These are phyloP conservation scores for Galerina sulciceps DNA, from an alignment of 768 basidiomycete genomes.

Conservation along the genomic window DNA sequence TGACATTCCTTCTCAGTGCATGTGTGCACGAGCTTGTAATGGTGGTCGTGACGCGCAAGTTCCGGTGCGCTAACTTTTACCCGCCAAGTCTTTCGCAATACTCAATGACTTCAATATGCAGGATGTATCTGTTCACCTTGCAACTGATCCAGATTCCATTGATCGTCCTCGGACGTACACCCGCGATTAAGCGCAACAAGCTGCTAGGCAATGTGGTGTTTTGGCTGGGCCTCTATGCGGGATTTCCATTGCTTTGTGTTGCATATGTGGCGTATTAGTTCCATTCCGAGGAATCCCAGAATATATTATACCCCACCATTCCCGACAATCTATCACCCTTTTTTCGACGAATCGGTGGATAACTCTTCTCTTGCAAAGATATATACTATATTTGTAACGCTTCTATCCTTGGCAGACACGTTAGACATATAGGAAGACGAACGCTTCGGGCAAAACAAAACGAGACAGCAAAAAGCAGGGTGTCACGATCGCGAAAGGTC, in stretches of 20 bases:
- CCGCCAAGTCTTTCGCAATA: background rate
- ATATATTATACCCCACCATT: background rate
- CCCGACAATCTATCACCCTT: no score
- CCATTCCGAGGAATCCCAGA: background rate
- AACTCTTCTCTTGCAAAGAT: no score
- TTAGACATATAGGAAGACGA: no score
- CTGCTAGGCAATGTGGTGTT: constrained; percentile 86
- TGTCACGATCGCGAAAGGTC: no score
- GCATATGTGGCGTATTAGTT: constrained; percentile 51
- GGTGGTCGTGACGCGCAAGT: constrained; percentile 92
- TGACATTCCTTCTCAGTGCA: constrained; percentile 93
- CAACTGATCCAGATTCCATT: constrained; percentile 91
- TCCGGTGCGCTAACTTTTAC: constrained; percentile 56
- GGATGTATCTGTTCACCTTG: constrained; percentile 85
- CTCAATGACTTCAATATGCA: constrained; percentile 23
- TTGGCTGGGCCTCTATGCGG: constrained; percentile 91
- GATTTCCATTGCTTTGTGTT: constrained; percentile 92
- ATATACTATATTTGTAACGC: no score
- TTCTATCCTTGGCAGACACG: no score
- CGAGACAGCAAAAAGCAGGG: no score
- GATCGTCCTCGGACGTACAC: constrained; percentile 79
- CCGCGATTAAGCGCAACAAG: constrained; percentile 80
- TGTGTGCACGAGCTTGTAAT: constrained; percentile 94
- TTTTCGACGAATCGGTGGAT: no score
- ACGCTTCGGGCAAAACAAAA: no score